Evolutionary conservation across 1,284 basidiomycete species (phyloP), one percentile per base, ranked within the genome.

Genomic region (Rhodotorula sp.): DNA sequence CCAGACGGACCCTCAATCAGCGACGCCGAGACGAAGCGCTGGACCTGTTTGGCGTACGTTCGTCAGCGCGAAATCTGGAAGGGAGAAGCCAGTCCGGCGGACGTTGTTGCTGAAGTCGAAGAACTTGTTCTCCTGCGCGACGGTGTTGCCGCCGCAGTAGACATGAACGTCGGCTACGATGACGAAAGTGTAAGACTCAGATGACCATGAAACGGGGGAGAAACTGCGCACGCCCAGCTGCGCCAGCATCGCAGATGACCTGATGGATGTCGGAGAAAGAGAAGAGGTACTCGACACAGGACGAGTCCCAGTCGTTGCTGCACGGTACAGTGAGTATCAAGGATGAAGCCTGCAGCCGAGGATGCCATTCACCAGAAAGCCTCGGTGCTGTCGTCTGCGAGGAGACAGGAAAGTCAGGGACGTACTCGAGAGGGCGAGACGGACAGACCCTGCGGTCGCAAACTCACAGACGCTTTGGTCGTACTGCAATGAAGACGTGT

Each of bases 221-320:
- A 26, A 28, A 28, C 28, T 40, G 37, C 58, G 28, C 30, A 50
- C 58, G 64, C 1, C 64, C 64, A 6, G 34, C 26, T 0, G 58
- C 64, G 7, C 15, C 47, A 5, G 54, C 64, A 24, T 65, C 64
- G 59, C 64, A 65, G n/a, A 50, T 16, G 34, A 65, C 59, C 26
- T 60, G 58, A 34, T 65, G 64, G 28, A 60, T 44, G 59, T 65
- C 64, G 20, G 64, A 65, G 34, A 65, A 65, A 22, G 52, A 31
- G 34, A 59, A 55, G 20, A 65, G 59, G 53, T 65, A 65, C 8
- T 56, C 64, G 26, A 65, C 46, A 26, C 64, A 65, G 26, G 58
- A 60, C 9, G 40, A 48, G 47, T 65, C 64, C 59, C 59, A 61
- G 51, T 56, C 54, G 34, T 56, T 40, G 54, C 54, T 56, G 34